Conservation (phyloP, 2,329 filamentous ascomycete species). For the Ascochyta pisi region DNA sequence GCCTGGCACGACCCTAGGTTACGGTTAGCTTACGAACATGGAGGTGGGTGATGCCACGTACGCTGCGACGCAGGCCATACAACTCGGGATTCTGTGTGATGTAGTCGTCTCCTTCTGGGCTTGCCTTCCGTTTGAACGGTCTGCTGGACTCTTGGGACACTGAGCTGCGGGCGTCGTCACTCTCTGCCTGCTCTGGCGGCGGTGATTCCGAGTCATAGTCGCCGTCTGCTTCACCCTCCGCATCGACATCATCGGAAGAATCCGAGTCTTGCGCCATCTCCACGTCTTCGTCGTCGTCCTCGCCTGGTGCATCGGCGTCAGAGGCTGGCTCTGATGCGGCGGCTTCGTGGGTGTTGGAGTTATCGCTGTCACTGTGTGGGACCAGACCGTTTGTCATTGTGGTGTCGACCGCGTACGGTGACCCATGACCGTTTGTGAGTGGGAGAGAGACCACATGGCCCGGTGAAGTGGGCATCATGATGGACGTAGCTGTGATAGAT, state of each 20-base stretch:
- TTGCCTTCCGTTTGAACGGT: slow-evolving; percentile 70
- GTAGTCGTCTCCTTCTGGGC: slow-evolving; percentile 77
- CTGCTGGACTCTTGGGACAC: slow-evolving; percentile 75
- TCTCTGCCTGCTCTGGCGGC: slow-evolving; percentile 49
- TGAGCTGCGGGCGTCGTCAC: slow-evolving; percentile 66
- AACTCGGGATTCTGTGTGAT: slow-evolving; percentile 93
- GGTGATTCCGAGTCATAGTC: slow-evolving; percentile 77
- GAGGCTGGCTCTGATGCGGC: slow-evolving; percentile 51
- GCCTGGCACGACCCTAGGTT: slow-evolving; percentile 64
- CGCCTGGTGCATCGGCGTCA: slow-evolving; percentile 50
- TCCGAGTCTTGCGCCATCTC: slow-evolving; percentile 55
- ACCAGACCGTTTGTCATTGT: slow-evolving; percentile 54
- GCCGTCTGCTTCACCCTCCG: slow-evolving; percentile 61
- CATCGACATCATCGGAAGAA: slow-evolving; percentile 58
- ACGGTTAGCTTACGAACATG: slow-evolving; percentile 41
- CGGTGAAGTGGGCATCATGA: slow-evolving; percentile 68
- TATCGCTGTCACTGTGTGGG: slow-evolving; percentile 74
- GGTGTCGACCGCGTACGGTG: slow-evolving; percentile 60
- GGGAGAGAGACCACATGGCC: slow-evolving; percentile 67
- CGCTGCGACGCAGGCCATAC: slow-evolving; percentile 92
- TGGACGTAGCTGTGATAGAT: slow-evolving; percentile 63
- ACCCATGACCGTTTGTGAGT: slow-evolving; percentile 71
- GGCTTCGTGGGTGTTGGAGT: slow-evolving; percentile 73
- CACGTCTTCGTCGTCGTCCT: slow-evolving; percentile 51
- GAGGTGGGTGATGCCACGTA: slow-evolving; percentile 56